Evolutionary conservation across 2,329 filamentous ascomycete genomes (phyloP), one percentile per base, ranked within the genome.

Genomic region (Fusarium incarnatum): DNA sequence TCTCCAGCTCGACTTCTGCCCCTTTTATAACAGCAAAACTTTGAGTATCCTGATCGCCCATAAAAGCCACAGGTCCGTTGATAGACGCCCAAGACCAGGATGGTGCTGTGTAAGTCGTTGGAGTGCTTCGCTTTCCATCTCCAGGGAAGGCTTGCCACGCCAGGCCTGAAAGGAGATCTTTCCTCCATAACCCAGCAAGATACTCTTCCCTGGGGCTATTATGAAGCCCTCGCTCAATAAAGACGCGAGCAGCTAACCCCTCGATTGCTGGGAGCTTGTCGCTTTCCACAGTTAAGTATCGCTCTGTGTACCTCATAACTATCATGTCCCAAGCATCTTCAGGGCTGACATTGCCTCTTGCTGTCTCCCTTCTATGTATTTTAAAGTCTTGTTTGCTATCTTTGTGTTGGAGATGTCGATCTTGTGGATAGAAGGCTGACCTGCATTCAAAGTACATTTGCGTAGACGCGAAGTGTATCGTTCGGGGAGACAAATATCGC

Each of bases 11-110:
- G 0, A 41, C 16, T 1, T 10, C 37, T 55, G 30, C 49, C 1
- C 7, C 49, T 47, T 40, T 40, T 2, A 56, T 0, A 16, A 34
- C 3, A 5, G 42, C 50, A 5, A 56, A 32, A 12, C 5, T 16
- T 6, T 40, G 10, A 2, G 5, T n/a, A 2, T n/a, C 6, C 2
- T 18, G 3, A 4, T 18, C 2, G 23, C 3, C 23, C 5, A 2
- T 0, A 2, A 32, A 28, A 1, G 6, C 4, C 15, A 27, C 15
- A 2, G 25, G 25, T 5, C 18, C 3, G 8, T 32, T 41, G 12
- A 47, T 9, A 18, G 56, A 60, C 3, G 41, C 49, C 49, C 49
- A 47, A 18, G 49, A 55, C 56, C 56, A 41, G 10, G 27, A 53
- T 5, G 56, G 41, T 1, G 40, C 56, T 1, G 18, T 54, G 16